phyloP scores from a whole-genome alignment of 1,139 yeast species.

The Saccharomycopsis phalli region DNA sequence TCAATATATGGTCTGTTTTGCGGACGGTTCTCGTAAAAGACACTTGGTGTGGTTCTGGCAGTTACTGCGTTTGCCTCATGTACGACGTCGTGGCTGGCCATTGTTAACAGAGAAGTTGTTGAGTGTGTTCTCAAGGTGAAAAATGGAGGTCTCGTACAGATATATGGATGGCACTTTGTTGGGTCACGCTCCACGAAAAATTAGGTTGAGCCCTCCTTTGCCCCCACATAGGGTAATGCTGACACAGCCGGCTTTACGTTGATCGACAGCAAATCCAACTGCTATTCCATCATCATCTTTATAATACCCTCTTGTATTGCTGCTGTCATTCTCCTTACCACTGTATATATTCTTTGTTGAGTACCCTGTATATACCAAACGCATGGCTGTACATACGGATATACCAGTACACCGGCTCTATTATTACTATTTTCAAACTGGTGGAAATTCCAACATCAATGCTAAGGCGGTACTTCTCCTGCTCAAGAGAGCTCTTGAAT shows the following conservation, averaged over 20 bases:
- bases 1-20: conserved; percentile 25
- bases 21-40: conserved; percentile 69
- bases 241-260: too few species aligned
- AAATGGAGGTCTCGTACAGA: background rate
- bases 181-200: background rate
- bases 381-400: too few species aligned
- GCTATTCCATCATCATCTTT: too few species aligned
- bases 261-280: too few species aligned
- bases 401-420: too few species aligned
- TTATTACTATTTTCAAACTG: too few species aligned
- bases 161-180: conserved; percentile 1
- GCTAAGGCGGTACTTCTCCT: background rate
- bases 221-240: background rate
- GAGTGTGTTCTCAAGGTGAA: background rate
- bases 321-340: too few species aligned
- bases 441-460: background rate
- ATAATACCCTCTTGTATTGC: too few species aligned
- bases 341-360: too few species aligned
- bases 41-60: conserved; percentile 62
- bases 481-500: background rate
- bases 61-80: conserved; percentile 72
- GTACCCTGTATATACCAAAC: too few species aligned
- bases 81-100: conserved; percentile 39
- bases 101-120: background rate
- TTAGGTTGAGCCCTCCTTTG: background rate